These are phyloP conservation scores for Stephanodiscus minutulus DNA, from an alignment of 108 stramenopile species.

Conservation along the genomic window DNA sequence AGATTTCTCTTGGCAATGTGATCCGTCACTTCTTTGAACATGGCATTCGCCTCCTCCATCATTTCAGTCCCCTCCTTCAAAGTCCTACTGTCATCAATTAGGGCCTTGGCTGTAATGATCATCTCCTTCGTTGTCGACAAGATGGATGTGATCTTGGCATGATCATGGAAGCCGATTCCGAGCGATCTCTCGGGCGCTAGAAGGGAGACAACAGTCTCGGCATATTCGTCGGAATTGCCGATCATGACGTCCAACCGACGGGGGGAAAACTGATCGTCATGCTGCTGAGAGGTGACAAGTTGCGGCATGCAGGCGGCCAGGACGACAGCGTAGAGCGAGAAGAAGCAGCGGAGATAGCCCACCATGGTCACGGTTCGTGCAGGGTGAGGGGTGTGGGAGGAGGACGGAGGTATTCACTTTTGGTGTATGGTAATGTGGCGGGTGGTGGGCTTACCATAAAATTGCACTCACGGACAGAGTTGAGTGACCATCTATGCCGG, in stretches of 20 bases:
- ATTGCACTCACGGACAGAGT: too few relatives aligned
- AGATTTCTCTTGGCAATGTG: neutral
- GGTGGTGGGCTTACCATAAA: too few relatives aligned
- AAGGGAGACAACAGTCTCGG: slow-evolving; percentile 8
- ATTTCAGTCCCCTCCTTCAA: slow-evolving; percentile 16
- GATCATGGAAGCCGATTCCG: slow-evolving; percentile 14
- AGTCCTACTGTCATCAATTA: slow-evolving; percentile 6
- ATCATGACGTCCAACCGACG: slow-evolving; percentile 20
- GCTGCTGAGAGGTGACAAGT: neutral
- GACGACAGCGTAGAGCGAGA: neutral
- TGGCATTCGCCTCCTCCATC: slow-evolving; percentile 20
- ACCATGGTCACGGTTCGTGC: slow-evolving; percentile 6
- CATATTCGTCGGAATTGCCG: slow-evolving; percentile 22
- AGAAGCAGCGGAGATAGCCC: neutral
- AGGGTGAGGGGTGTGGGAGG: too few relatives aligned
- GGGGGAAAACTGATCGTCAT: neutral
- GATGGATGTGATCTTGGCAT: slow-evolving; percentile 22
- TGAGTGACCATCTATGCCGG: too few relatives aligned
- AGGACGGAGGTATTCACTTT: too few relatives aligned
- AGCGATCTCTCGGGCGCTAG: neutral
- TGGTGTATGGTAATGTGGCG: too few relatives aligned
- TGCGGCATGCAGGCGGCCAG: neutral
- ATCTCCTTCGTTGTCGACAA: slow-evolving; percentile 16
- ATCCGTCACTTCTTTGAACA: slow-evolving; percentile 28
- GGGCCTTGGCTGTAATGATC: slow-evolving; percentile 19